Base-by-base conservation (phyloP, 1,139 yeast species). In the Saccharomyces hybrid region DNA sequence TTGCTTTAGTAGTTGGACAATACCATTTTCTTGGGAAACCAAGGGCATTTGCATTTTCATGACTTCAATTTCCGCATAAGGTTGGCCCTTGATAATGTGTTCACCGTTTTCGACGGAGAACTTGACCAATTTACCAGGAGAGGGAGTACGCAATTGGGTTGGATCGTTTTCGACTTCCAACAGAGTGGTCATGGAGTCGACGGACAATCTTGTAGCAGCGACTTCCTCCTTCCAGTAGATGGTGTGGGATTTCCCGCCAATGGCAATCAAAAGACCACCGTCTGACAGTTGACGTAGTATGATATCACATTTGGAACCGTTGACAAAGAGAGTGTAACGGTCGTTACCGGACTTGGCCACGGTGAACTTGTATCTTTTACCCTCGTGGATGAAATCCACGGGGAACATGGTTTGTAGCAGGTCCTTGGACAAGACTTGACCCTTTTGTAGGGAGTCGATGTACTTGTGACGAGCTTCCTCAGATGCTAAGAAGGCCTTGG, bases 41-140 rank as follows among this genome's bases (percentile, higher is more conserved):
- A 91, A 78, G 51, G 95, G 95, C 95, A 88, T 88, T 71, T 88
- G 86, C 98, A 91, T 91, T 75, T 93, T 93, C 99, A 93, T 93
- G 62, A 93, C 99, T 76, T 93, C 99, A 56, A 93, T 96, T 75
- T 93, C 99, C 48, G 99, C 99, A 67, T 83, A 95, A 49, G 97
- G 84, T 74, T 93, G 96, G 57, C 99, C 99, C 57, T 95, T 84
- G 58, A 75, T 75, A 64, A 93, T 82, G 66, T 91, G 98, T 61
- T 93, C 99, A 62, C 99, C 99, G 64, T 87, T 87, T 69, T 93
- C 98, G 58, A 93, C 96, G 64, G 91, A 78, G 72, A 83, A 95
- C 70, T 89, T 89, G 57, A 91, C 96, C 64, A 93, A 81, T 74
- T 95, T 93, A 78, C 99, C 99, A 53, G 99, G 99, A 47, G 98